Conservation (phyloP, 1,284 basidiomycete genomes). For the Malassezia psittaci region DNA sequence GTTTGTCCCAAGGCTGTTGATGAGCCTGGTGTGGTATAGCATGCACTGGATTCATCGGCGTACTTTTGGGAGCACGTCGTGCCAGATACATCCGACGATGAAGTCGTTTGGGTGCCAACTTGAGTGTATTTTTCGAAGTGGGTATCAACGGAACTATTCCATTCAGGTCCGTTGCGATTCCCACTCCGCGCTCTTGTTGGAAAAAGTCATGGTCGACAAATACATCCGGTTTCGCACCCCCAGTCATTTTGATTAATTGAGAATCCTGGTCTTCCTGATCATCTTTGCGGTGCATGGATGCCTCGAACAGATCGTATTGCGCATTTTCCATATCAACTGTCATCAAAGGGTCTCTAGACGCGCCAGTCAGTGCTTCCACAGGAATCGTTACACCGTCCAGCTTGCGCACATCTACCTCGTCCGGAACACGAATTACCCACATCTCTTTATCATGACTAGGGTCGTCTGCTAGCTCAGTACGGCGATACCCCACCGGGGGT, state of each 20-base stretch:
- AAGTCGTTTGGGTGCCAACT: background rate
- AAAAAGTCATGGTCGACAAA: slow-evolving; percentile 12
- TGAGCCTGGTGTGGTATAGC: slow-evolving; percentile 17
- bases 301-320: slow-evolving; percentile 23
- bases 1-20: slow-evolving; percentile 31
- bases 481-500: slow-evolving; percentile 6
- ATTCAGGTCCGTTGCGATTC: slow-evolving; percentile 24
- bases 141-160: slow-evolving; percentile 25
- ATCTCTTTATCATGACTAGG: background rate
- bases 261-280: slow-evolving; percentile 17
- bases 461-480: background rate
- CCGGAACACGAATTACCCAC: slow-evolving; percentile 17
- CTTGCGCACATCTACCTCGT: slow-evolving; percentile 15
- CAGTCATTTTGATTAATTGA: slow-evolving; percentile 34
- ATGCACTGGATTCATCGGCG: slow-evolving; percentile 6
- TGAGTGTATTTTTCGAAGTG: slow-evolving; percentile 7
- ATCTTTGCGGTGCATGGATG: slow-evolving; percentile 9
- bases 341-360: slow-evolving; percentile 12
- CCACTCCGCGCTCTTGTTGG: slow-evolving; percentile 12
- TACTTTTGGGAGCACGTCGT: slow-evolving; percentile 16
- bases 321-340: slow-evolving; percentile 2
- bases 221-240: slow-evolving; percentile 1
- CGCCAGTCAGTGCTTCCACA: slow-evolving; percentile 5
- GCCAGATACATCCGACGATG: slow-evolving; percentile 16
- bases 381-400: slow-evolving; percentile 19